Conservation (phyloP, 106 monocot species). For the Apostasia ramifera region DNA sequence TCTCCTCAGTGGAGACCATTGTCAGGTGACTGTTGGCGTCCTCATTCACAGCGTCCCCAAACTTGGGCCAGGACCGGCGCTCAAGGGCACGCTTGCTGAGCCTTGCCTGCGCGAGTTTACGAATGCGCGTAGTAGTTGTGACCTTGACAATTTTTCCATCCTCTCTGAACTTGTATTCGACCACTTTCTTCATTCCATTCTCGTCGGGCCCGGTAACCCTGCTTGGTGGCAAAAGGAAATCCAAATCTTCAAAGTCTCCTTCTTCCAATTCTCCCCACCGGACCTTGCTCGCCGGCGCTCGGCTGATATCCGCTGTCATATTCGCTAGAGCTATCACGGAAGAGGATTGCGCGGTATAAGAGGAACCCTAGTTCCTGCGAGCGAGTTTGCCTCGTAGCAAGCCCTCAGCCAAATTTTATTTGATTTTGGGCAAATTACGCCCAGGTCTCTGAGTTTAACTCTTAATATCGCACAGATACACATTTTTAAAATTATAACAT, state of each 20-base stretch:
- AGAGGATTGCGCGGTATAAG: no score
- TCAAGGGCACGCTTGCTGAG: slow-evolving; percentile 81
- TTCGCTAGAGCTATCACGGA: no score
- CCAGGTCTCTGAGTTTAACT: no score
- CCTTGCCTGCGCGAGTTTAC: slow-evolving; percentile 72
- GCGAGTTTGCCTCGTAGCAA: no score
- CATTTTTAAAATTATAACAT: no score
- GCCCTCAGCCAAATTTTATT: no score
- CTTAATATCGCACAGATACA: no score
- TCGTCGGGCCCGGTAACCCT: slow-evolving; percentile 72
- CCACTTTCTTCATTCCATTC: slow-evolving; percentile 63
- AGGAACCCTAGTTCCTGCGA: neutral
- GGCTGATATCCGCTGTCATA: slow-evolving; percentile 22
- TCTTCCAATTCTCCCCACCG: slow-evolving; percentile 86
- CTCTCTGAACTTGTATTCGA: slow-evolving; percentile 78
- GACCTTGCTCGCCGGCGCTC: slow-evolving; percentile 31
- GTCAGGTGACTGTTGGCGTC: slow-evolving; percentile 67
- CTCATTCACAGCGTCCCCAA: slow-evolving; percentile 69
- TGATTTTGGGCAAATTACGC: no score
- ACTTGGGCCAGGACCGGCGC: slow-evolving; percentile 77
- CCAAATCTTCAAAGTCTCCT: slow-evolving; percentile 58
- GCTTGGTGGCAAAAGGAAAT: slow-evolving; percentile 71
- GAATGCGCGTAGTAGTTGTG: slow-evolving; percentile 49
- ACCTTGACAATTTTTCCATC: slow-evolving; percentile 80
- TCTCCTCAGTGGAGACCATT: slow-evolving; percentile 93